Conservation (phyloP, 768 basidiomycete genomes). For the Russula brevipes region DNA sequence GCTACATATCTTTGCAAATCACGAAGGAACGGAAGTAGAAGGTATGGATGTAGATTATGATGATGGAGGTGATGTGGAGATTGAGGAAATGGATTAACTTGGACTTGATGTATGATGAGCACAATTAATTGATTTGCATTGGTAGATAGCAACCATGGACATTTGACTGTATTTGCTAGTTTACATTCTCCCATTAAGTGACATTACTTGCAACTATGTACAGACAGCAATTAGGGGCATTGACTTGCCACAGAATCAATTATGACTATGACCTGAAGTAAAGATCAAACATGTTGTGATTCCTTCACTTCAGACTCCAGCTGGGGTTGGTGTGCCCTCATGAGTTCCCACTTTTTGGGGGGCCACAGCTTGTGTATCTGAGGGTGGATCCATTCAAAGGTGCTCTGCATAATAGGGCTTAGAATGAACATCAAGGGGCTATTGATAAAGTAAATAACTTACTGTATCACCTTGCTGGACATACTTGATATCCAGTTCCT, state of each 20-base stretch:
- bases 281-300: not conserved
- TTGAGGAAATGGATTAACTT: slow-evolving; percentile 62
- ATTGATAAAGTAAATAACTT: not conserved
- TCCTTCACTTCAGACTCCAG: not conserved
- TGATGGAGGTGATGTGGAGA: slow-evolving; percentile 52
- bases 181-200: no score
- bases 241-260: no score
- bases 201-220: no score
- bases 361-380: slow-evolving; percentile 2
- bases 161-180: no score
- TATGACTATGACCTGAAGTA: no score
- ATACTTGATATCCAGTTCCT: slow-evolving; percentile 23
- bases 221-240: no score
- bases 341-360: not conserved
- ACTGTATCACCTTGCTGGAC: not conserved
- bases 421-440: not conserved
- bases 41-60: slow-evolving; percentile 59
- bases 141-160: not conserved
- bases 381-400: slow-evolving; percentile 19
- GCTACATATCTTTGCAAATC: slow-evolving; percentile 76
- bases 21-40: slow-evolving; percentile 50
- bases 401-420: not conserved
- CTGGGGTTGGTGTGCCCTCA: not conserved
- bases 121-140: not conserved
- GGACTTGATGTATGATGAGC: not conserved